These are phyloP conservation scores for Anisodus tanguticus DNA, from an alignment of 257 asterid genomes.

Conservation along the genomic window DNA sequence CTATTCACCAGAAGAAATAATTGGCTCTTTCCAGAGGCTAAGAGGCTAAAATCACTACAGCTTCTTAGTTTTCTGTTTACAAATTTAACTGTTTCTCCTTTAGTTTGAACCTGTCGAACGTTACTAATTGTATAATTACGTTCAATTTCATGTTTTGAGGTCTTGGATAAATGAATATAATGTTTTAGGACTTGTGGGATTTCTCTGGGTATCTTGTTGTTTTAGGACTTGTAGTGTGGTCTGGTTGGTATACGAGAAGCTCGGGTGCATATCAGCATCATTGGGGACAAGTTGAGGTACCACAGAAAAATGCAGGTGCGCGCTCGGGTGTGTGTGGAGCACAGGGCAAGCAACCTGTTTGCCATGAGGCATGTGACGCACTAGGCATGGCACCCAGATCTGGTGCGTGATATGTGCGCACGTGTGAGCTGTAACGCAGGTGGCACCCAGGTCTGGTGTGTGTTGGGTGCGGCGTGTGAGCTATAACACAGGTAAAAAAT, in stretches of 20 bases:
- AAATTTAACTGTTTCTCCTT: not conserved
- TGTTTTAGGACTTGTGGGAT: not conserved
- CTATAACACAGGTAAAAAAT: too few relatives aligned
- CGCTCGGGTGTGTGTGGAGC: too few relatives aligned
- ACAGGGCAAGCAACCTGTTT: too few relatives aligned
- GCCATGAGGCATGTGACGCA: too few relatives aligned
- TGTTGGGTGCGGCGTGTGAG: too few relatives aligned
- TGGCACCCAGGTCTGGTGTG: too few relatives aligned
- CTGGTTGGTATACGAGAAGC: not conserved
- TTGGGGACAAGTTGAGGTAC: too few relatives aligned
- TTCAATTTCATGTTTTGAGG: not conserved
- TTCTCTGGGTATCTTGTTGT: too few relatives aligned
- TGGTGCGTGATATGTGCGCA: too few relatives aligned
- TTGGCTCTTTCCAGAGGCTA: not conserved
- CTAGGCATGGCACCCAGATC: too few relatives aligned
- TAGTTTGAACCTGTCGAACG: not conserved
- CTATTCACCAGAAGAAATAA: not conserved
- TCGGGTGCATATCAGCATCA: not conserved
- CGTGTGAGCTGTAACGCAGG: too few relatives aligned
- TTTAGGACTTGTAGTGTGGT: not conserved
- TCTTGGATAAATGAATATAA: not conserved
- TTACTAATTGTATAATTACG: not conserved
- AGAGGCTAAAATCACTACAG: not conserved
- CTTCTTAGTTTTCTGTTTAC: not conserved
- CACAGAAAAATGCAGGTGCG: too few relatives aligned